A percentile compares a stretch with the other conserved stretches of the same genome.
Evolutionary conservation across 352 stramenopile species (phyloP).

Genomic region (Phytopythium vexans): DNA sequence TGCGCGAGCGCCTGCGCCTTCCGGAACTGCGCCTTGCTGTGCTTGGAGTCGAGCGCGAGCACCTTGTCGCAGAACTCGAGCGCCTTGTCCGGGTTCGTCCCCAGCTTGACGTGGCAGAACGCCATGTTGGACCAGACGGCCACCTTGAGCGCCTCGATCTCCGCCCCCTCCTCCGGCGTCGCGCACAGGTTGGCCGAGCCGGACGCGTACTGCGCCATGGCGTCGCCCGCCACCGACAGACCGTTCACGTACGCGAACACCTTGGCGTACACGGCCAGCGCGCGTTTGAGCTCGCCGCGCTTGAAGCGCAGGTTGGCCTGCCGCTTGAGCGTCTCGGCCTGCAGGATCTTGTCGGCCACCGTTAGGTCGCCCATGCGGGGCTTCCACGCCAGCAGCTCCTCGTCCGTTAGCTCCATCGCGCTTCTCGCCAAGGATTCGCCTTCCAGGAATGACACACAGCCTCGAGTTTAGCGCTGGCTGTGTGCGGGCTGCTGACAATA

Average conservation of each 20-base stretch:
- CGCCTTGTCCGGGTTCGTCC: constrained; percentile 38
- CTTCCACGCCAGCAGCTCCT: constrained; percentile 59
- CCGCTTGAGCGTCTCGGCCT: constrained; percentile 73
- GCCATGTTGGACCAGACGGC: constrained; percentile 79
- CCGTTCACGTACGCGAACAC: constrained; percentile 86
- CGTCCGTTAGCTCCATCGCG: constrained; percentile 24
- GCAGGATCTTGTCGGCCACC: constrained; percentile 70
- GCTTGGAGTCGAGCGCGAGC: constrained; percentile 49
- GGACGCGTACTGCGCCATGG: constrained; percentile 73
- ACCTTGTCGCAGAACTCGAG: constrained; percentile 74
- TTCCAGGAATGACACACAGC: no score
- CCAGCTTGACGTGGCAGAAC: constrained; percentile 77
- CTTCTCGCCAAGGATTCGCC: no score
- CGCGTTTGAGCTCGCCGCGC: constrained; percentile 53
- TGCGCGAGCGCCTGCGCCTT: constrained; percentile 73
- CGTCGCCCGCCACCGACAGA: constrained; percentile 64
- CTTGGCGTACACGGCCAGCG: constrained; percentile 60
- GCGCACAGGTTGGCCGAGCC: constrained; percentile 44
- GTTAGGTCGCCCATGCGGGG: constrained; percentile 58
- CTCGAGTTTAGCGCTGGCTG: no score
- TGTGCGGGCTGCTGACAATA: no score
- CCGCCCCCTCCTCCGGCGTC: constrained; percentile 35
- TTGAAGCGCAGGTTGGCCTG: constrained; percentile 75
- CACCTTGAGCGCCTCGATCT: constrained; percentile 70
- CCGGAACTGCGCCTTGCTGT: constrained; percentile 81